These are phyloP conservation scores for Trichoderma cornu-damae DNA, from an alignment of 2,329 filamentous ascomycete genomes.

Conservation along the genomic window DNA sequence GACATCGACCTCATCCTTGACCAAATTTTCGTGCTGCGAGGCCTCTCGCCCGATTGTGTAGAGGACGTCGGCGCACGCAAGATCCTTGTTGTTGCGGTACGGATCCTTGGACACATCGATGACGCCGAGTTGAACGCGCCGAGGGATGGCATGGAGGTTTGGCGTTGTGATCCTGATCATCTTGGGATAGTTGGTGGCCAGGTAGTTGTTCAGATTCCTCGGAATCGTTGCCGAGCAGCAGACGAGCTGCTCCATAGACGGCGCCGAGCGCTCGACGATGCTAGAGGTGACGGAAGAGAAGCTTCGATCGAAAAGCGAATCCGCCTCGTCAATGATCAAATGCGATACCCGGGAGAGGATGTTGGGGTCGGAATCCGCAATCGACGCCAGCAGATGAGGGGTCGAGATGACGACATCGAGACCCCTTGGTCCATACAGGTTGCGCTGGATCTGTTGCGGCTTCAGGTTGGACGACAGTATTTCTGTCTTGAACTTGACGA, in stretches of 20 bases:
- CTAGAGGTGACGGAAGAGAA: slow-evolving; percentile 78
- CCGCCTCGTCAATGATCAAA: slow-evolving; percentile 89
- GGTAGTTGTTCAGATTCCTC: slow-evolving; percentile 75
- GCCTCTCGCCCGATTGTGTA: slow-evolving; percentile 85
- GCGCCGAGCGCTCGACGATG: slow-evolving; percentile 75
- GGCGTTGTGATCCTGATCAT: slow-evolving; percentile 86
- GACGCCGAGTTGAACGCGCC: slow-evolving; percentile 88
- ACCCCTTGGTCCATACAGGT: slow-evolving; percentile 73
- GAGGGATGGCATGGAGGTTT: slow-evolving; percentile 91
- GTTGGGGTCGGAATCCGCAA: slow-evolving; percentile 84
- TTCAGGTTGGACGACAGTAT: slow-evolving; percentile 74
- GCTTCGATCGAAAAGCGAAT: slow-evolving; percentile 89
- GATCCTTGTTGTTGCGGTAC: slow-evolving; percentile 84
- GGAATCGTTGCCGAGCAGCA: slow-evolving; percentile 97
- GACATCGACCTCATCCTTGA: slow-evolving; percentile 56
- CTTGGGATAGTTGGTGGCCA: slow-evolving; percentile 76
- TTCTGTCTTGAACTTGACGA: slow-evolving; percentile 79
- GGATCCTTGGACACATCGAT: slow-evolving; percentile 89
- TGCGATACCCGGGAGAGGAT: slow-evolving; percentile 87
- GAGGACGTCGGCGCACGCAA: slow-evolving; percentile 92
- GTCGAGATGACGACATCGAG: slow-evolving; percentile 85
- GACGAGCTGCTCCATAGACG: slow-evolving; percentile 79
- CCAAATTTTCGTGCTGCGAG: slow-evolving; percentile 50
- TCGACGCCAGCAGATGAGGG: slow-evolving; percentile 81
- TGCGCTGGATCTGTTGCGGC: slow-evolving; percentile 73